These are phyloP conservation scores for Candida gorgasii DNA, from an alignment of 805 yeast species.

Conservation along the genomic window DNA sequence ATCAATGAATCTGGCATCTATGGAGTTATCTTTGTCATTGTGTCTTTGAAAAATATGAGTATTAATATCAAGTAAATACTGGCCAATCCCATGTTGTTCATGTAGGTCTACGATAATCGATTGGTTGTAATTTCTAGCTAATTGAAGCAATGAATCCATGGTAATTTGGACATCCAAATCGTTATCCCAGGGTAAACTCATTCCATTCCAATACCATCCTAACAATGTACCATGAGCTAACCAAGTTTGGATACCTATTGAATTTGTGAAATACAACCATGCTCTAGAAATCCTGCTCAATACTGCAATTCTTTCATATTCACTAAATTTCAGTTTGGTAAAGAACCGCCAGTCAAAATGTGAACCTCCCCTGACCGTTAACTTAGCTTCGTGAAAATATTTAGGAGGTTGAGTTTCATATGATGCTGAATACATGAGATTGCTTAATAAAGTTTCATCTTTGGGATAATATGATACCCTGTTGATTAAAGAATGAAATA, in stretches of 20 bases:
- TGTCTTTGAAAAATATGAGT: slow-evolving; percentile 30
- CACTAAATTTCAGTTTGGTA: slow-evolving; percentile 49
- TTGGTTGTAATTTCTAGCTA: slow-evolving; percentile 26
- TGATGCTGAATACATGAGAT: background rate
- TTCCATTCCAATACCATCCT: slow-evolving; percentile 34
- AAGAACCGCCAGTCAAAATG: slow-evolving; percentile 65
- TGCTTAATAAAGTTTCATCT: background rate
- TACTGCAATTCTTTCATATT: slow-evolving; percentile 34
- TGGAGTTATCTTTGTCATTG: slow-evolving; percentile 24
- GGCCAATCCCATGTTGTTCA: slow-evolving; percentile 27
- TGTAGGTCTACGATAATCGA: slow-evolving; percentile 31
- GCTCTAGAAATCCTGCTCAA: slow-evolving; percentile 25
- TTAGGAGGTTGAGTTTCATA: background rate
- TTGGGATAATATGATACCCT: background rate
- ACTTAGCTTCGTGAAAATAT: slow-evolving; percentile 9
- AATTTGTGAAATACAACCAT: slow-evolving; percentile 27
- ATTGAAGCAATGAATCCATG: slow-evolving; percentile 20
- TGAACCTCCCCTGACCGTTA: slow-evolving; percentile 35
- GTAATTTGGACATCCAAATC: slow-evolving; percentile 34
- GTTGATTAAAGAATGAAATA: background rate
- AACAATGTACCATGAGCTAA: slow-evolving; percentile 29
- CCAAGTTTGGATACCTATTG: slow-evolving; percentile 27
- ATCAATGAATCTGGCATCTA: slow-evolving; percentile 56
- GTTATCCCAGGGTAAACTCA: slow-evolving; percentile 28
- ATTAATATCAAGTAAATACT: slow-evolving; percentile 29